A percentile compares a stretch with the other conserved stretches of the same genome.
phyloP scores from a whole-genome alignment of 192 early-diverging fungal species.

The Spizellomyces punctatus region DNA sequence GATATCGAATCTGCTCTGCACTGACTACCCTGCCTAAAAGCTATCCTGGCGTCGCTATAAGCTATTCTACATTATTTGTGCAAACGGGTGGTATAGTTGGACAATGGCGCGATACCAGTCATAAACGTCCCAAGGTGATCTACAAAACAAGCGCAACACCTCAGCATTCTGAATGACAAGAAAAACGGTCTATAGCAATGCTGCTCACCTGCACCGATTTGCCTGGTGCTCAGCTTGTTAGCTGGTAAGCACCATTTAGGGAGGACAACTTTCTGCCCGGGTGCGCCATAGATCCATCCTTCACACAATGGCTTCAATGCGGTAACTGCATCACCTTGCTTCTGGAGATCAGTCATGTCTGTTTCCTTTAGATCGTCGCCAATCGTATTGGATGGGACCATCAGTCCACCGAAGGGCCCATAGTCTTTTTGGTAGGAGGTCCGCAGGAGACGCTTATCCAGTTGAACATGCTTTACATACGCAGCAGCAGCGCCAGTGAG shows the following conservation, averaged over 20 bases:
- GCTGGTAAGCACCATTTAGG: not conserved
- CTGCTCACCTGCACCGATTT: not conserved
- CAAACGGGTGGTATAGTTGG: constrained; percentile 5
- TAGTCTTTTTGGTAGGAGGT: constrained; percentile 15
- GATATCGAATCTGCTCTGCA: too few species aligned
- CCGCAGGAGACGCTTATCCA: not conserved
- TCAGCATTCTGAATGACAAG: not conserved
- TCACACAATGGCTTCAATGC: not conserved
- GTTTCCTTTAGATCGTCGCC: not conserved
- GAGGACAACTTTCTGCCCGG: not conserved
- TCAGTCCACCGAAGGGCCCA: not conserved
- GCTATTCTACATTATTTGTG: not conserved
- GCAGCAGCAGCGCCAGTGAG: too few species aligned
- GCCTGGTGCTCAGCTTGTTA: not conserved
- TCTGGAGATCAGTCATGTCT: not conserved
- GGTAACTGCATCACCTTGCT: not conserved
- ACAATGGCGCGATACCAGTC: constrained; percentile 10
- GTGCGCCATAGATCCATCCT: not conserved
- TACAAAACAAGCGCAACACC: not conserved
- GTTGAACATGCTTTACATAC: too few species aligned
- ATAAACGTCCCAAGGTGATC: constrained; percentile 18
- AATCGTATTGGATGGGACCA: not conserved
- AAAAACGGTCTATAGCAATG: not conserved
- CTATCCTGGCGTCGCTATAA: too few species aligned
- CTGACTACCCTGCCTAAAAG: too few species aligned